A percentile compares a stretch with the other conserved stretches of the same genome.
These are phyloP conservation scores for Ilex asprella DNA, from an alignment of 257 asterid genomes.

Conservation along the genomic window DNA sequence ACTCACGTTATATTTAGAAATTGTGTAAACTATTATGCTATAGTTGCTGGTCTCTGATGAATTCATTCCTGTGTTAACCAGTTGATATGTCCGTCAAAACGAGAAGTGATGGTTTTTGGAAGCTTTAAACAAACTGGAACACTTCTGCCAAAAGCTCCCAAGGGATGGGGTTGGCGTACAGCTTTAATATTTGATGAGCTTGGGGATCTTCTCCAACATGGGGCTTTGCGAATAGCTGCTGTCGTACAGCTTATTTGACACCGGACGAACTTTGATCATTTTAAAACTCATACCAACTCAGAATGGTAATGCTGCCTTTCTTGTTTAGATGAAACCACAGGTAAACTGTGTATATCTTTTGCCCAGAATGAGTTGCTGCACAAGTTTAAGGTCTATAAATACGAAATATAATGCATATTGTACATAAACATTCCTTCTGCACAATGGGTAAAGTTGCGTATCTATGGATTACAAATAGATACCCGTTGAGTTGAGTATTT, in stretches of 20 bases:
- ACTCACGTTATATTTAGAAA: not conserved
- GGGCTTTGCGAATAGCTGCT: slow-evolving; percentile 78
- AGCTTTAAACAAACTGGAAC: slow-evolving; percentile 91
- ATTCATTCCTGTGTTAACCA: slow-evolving; percentile 18
- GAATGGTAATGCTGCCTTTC: too few species aligned
- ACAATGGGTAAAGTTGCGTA: too few species aligned
- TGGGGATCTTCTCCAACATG: slow-evolving; percentile 77
- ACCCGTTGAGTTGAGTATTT: too few species aligned
- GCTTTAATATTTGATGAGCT: slow-evolving; percentile 84
- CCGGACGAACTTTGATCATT: not conserved
- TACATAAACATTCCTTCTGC: too few species aligned
- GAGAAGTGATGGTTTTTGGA: slow-evolving; percentile 98
- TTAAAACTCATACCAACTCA: too few species aligned
- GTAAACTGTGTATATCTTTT: too few species aligned
- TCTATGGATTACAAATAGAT: too few species aligned
- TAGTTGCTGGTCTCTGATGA: not conserved
- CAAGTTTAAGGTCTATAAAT: too few species aligned
- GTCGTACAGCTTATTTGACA: slow-evolving; percentile 80
- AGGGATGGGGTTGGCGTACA: slow-evolving; percentile 99
- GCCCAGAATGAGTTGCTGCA: too few species aligned
- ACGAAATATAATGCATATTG: too few species aligned
- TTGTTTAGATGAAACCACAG: too few species aligned
- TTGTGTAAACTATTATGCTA: not conserved
- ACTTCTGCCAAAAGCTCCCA: slow-evolving; percentile 94
- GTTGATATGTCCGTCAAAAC: slow-evolving; percentile 94